These are phyloP conservation scores for Taphrina flavorubra DNA, from an alignment of 1,139 yeast species.

Conservation along the genomic window DNA sequence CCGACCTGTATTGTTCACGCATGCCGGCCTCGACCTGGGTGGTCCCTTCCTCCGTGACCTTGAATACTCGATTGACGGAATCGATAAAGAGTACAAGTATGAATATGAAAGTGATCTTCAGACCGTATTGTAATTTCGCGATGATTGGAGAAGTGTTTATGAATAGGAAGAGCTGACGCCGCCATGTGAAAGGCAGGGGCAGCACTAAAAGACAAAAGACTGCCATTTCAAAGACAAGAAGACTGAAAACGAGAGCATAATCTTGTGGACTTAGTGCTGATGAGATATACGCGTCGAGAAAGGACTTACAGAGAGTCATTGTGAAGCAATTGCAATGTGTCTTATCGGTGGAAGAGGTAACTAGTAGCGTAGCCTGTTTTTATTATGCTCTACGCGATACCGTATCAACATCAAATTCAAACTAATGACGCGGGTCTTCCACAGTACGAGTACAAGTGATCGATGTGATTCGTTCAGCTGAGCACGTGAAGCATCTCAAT, in stretches of 20 bases:
- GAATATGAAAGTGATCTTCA: conserved; percentile 75
- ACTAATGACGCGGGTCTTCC: neutral
- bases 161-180: conserved; percentile 69
- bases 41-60: conserved; percentile 65
- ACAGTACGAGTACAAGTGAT: neutral
- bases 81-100: conserved; percentile 84
- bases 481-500: neutral
- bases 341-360: too few relatives aligned
- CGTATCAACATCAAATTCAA: neutral
- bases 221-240: conserved; percentile 78
- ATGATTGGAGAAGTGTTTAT: conserved; percentile 73
- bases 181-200: conserved; percentile 78
- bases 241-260: conserved; percentile 71
- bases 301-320: conserved; percentile 1
- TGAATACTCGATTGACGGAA: conserved; percentile 80
- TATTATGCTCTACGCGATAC: neutral
- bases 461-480: neutral
- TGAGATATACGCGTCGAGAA: neutral
- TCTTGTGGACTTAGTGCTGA: conserved; percentile 47
- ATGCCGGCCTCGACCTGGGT: conserved; percentile 42
- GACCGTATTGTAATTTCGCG: conserved; percentile 73
- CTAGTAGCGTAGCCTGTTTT: neutral
- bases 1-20: conserved; percentile 64
- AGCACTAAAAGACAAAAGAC: conserved; percentile 79
- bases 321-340: too few relatives aligned